Conservation (phyloP, 2,329 filamentous ascomycete species). For the Juglanconis sp. region DNA sequence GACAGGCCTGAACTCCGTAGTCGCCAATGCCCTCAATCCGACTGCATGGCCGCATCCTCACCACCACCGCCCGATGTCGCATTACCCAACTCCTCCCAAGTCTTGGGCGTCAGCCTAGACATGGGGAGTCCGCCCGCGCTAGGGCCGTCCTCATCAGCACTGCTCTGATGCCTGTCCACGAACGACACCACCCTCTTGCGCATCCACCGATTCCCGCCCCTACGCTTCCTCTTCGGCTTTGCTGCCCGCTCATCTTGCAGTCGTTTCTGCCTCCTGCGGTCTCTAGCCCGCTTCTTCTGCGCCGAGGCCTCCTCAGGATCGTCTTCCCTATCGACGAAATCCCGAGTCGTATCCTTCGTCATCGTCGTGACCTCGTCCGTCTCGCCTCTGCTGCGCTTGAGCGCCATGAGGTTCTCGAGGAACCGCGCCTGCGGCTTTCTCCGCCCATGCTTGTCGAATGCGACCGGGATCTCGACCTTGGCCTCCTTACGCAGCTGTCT, state of each 20-base stretch:
- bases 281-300: conserved; percentile 25
- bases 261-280: conserved; percentile 22
- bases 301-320: conserved; percentile 37
- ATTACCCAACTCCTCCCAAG: conserved; percentile 31
- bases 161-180: background rate
- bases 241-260: conserved; percentile 18
- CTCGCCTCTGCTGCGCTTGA: conserved; percentile 64
- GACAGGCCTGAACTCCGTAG: background rate
- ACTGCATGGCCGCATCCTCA: conserved; percentile 22
- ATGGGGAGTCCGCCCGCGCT: too few relatives aligned
- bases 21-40: conserved; percentile 8
- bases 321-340: conserved; percentile 38
- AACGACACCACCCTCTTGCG: conserved; percentile 11
- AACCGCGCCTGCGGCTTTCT: conserved; percentile 53
- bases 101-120: conserved; percentile 33
- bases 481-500: conserved; percentile 37
- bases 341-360: conserved; percentile 35
- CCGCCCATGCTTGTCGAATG: conserved; percentile 45
- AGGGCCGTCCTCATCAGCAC: background rate
- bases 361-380: conserved; percentile 62
- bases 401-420: conserved; percentile 60
- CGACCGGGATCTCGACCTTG: conserved; percentile 42
- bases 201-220: conserved; percentile 10
- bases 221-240: conserved; percentile 4
- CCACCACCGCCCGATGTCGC: conserved; percentile 10